phyloP scores from a whole-genome alignment of 2,329 filamentous ascomycete genomes.

The Alternaria ventricosa region DNA sequence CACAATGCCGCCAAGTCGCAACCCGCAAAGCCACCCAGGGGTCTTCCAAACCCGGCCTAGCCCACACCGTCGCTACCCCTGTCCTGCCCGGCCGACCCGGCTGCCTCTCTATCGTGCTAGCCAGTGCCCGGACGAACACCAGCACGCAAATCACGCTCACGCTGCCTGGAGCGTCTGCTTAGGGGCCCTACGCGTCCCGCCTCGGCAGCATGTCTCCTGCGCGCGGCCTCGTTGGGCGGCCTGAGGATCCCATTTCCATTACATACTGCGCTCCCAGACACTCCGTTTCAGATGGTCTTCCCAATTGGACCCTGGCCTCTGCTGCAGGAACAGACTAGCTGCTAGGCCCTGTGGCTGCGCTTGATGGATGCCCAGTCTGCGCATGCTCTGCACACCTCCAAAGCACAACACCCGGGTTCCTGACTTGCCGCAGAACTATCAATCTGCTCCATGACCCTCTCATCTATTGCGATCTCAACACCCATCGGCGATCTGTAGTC shows the following conservation, averaged over 20 bases:
- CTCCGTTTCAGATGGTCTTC: background rate
- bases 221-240: background rate
- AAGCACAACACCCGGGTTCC: background rate
- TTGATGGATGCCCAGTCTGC: background rate
- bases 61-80: background rate
- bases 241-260: background rate
- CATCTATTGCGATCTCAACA: background rate
- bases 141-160: background rate
- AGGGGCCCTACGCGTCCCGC: background rate
- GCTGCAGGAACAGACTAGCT: background rate
- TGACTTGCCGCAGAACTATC: background rate
- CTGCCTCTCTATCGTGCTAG: background rate
- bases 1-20: slow-evolving; percentile 7
- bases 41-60: slow-evolving; percentile 6
- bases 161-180: background rate
- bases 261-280: background rate
- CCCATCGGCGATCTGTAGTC: background rate
- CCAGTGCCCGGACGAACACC: background rate
- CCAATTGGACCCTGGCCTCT: background rate
- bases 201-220: background rate
- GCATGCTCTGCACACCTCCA: background rate
- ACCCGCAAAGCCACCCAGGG: slow-evolving; percentile 5
- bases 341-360: background rate
- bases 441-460: background rate
- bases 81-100: background rate